Base-by-base conservation (phyloP, 495 filamentous ascomycete genomes). In the Xylaria flabelliformis region DNA sequence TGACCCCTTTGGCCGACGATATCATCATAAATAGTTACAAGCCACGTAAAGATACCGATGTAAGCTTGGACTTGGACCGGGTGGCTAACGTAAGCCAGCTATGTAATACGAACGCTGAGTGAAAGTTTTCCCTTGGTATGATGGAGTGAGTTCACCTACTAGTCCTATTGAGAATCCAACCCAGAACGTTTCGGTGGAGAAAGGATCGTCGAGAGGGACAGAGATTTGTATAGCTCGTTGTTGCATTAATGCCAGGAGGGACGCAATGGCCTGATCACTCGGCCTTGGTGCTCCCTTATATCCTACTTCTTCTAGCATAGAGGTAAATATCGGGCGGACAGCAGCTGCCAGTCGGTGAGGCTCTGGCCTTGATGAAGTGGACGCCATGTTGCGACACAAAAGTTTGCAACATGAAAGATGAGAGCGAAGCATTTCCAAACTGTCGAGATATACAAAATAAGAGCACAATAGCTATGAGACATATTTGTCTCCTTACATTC, bases 1-100 rank as follows among this genome's bases (percentile, higher is more conserved):
- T 70, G 32, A 2, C 59, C 48, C 51, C 39, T 42, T 48, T 70
- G 67, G 9, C 67, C 67, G 51, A 70, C 67, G n/a, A 70, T 70
- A 46, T 71, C 69, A 42, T 71, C 69, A 34, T 71, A 71, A 24
- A 32, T 58, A 13, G 64, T 41, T 26, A 51, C 41, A 15, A 71
- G 58, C 69, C 59, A 71, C 12, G 69, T 64, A 15, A 64, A 46
- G 0, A 64, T 58, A 24, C 69, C 67, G 34, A 70, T 44, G 55
- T 71, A 48, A 12, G 41, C 69, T 46, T 71, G 58, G 13, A 50
- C 69, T 71, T 71, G 13, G 6, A 64, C 21, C 7, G 59, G 58
- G 24, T 71, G 69, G 26, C 53, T 21, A 32, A 29, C 7, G 24
- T 26, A 8, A 32, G 53, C 2, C 15, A 56, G 19, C 53, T 56